Conservation (phyloP, 164 flowering plant species). For the Tetrastigma voinierianum region DNA sequence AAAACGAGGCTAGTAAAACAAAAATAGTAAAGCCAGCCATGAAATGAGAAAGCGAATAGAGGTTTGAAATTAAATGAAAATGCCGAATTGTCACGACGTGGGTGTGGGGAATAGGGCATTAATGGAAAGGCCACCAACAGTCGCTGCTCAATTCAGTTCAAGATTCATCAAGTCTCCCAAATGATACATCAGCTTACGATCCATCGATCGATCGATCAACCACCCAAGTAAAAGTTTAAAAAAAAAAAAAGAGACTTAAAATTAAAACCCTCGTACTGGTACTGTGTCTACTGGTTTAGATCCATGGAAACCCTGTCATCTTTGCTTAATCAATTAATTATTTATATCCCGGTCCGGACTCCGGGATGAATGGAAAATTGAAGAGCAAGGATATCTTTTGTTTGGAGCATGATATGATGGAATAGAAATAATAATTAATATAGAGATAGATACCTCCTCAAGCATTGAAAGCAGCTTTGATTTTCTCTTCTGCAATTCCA, state of each 20-base stretch:
- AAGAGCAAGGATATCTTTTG: not conserved
- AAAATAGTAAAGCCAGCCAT: slow-evolving; percentile 15
- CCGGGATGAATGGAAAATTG: not conserved
- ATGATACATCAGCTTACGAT: no score
- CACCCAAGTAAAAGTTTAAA: slow-evolving; percentile 10
- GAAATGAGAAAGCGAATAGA: slow-evolving; percentile 22
- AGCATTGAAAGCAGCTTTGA: slow-evolving; percentile 78
- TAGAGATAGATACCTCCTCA: slow-evolving; percentile 60
- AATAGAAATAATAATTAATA: not conserved
- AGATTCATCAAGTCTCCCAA: slow-evolving; percentile 18
- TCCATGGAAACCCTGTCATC: not conserved
- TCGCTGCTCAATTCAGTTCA: slow-evolving; percentile 50
- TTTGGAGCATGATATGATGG: no score
- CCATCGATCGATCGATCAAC: slow-evolving; percentile 19
- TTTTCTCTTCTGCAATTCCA: slow-evolving; percentile 85
- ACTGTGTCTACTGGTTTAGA: slow-evolving; percentile 4
- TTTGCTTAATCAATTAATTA: slow-evolving; percentile 2
- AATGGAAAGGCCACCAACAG: slow-evolving; percentile 44
- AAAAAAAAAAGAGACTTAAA: no score
- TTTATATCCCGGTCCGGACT: no score
- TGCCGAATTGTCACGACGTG: slow-evolving; percentile 34
- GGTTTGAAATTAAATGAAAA: slow-evolving; percentile 35
- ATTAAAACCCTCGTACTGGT: not conserved
- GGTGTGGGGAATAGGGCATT: no score
- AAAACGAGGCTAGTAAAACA: not conserved